Conservation (phyloP, 2,329 filamentous ascomycete species). For the Microdochium bolleyi region DNA sequence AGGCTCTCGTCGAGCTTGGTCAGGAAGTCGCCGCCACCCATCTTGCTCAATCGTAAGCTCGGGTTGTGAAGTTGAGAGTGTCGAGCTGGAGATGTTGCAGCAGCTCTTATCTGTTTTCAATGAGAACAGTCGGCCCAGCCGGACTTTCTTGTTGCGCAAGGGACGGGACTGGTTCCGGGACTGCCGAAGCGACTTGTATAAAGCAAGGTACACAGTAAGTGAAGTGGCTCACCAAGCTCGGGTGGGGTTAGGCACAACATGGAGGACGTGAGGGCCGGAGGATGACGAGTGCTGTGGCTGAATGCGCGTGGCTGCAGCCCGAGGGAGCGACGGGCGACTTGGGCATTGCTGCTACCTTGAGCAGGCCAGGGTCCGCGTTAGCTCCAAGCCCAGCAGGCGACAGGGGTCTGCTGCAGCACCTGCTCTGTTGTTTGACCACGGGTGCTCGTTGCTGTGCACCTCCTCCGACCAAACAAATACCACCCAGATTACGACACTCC, state of each 20-base stretch:
- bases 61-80: neutral
- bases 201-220: too few species aligned
- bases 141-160: neutral
- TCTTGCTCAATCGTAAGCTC: neutral
- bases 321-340: neutral
- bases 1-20: constrained; percentile 65
- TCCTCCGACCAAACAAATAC: neutral
- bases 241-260: neutral
- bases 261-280: neutral
- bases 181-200: neutral
- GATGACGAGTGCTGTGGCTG: neutral
- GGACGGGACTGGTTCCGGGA: neutral
- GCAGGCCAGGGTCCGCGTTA: too few species aligned
- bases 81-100: neutral
- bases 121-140: neutral
- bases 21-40: constrained; percentile 28
- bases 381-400: too few species aligned
- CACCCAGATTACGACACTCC: neutral
- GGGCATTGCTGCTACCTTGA: too few species aligned
- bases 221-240: neutral
- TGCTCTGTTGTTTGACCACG: neutral
- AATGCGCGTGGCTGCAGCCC: neutral
- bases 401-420: neutral
- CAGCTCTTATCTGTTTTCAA: neutral
- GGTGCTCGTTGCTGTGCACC: neutral